These are phyloP conservation scores for Osmanthus fragrans DNA, from an alignment of 257 asterid species.

Conservation along the genomic window DNA sequence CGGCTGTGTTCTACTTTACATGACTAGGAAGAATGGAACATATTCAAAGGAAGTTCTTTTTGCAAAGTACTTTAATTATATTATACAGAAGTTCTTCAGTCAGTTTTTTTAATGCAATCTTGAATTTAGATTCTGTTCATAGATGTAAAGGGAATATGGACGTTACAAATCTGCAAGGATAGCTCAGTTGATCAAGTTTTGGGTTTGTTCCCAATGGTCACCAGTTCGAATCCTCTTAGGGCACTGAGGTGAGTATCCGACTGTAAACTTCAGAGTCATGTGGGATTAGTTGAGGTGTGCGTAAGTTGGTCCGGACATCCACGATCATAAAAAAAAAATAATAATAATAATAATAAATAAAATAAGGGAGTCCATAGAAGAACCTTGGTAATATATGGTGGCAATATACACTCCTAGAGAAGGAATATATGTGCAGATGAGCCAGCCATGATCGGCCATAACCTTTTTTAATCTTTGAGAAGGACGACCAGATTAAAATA, in stretches of 20 bases:
- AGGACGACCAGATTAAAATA: not conserved
- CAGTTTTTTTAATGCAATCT: not conserved
- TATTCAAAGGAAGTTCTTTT: slow-evolving; percentile 10
- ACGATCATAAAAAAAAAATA: too few species aligned
- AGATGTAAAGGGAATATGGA: not conserved
- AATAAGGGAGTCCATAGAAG: not conserved
- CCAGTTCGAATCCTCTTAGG: too few species aligned
- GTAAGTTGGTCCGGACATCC: too few species aligned
- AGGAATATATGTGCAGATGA: not conserved
- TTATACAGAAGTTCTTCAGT: not conserved
- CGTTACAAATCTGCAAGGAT: not conserved
- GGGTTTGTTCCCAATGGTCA: too few species aligned
- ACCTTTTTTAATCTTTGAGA: not conserved
- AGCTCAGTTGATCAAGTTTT: too few species aligned
- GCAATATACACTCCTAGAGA: not conserved
- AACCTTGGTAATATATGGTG: not conserved
- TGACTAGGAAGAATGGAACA: slow-evolving; percentile 22
- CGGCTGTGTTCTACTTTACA: slow-evolving; percentile 18
- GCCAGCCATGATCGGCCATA: not conserved
- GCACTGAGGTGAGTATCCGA: too few species aligned
- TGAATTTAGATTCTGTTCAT: not conserved
- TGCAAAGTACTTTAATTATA: not conserved
- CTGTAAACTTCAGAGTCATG: too few species aligned
- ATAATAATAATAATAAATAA: too few species aligned
- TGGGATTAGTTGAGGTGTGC: too few species aligned